Conservation (phyloP, 257 asterid genomes). For the Fraxinus anomala region DNA sequence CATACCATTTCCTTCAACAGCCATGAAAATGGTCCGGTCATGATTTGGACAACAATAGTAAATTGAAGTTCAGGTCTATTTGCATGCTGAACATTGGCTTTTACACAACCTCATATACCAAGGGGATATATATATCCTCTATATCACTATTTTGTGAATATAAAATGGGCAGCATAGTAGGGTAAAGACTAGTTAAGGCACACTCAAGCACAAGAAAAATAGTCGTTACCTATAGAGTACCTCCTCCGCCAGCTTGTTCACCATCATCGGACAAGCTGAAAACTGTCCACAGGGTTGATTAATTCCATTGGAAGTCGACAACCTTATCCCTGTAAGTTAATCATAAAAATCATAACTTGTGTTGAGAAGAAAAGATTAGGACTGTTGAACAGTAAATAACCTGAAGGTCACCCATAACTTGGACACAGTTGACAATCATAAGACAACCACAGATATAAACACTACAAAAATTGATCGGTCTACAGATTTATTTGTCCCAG, state of each 20-base stretch:
- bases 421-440: too few relatives aligned
- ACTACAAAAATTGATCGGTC: not conserved
- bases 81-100: not conserved
- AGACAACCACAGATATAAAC: not conserved
- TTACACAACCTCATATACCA: not conserved
- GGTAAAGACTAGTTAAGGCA: not conserved
- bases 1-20: constrained; percentile 48
- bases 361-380: constrained; percentile 7
- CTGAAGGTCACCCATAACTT: not conserved
- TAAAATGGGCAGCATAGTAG: not conserved
- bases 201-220: not conserved
- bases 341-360: constrained; percentile 10
- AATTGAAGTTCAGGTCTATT: too few relatives aligned
- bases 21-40: too few relatives aligned
- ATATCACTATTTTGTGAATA: not conserved
- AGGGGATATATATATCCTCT: not conserved
- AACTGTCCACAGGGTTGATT: constrained; percentile 87
- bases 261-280: constrained; percentile 74
- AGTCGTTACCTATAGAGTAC: constrained; percentile 45
- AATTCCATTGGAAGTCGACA: constrained; percentile 92
- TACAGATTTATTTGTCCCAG: not conserved
- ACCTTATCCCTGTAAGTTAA: constrained; percentile 74
- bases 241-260: constrained; percentile 53
- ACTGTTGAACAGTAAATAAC: too few relatives aligned
- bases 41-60: too few relatives aligned